phyloP scores from a whole-genome alignment of 1,139 yeast genomes.

The Taphrina pruni region DNA sequence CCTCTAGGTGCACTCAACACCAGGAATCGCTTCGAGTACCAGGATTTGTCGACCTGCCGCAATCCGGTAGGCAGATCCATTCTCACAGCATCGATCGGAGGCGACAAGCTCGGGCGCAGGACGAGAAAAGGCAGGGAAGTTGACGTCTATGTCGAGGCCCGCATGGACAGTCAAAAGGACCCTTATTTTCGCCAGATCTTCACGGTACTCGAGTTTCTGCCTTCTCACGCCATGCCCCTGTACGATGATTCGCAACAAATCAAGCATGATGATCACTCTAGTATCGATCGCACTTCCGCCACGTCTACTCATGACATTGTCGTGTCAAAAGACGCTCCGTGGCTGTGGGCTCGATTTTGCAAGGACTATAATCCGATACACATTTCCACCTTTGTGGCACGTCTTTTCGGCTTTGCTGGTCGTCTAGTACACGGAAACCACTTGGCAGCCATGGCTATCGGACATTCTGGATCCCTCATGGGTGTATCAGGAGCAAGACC shows the following conservation, averaged over 20 bases:
- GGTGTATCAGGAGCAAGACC: neutral
- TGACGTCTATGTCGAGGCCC: conserved; percentile 5
- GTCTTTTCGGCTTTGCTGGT: neutral
- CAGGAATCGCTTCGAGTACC: neutral
- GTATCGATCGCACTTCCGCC: neutral
- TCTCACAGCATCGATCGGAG: neutral
- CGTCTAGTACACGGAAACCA: neutral
- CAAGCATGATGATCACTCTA: neutral
- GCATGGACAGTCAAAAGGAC: neutral
- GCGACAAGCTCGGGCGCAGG: neutral
- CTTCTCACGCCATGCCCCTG: conserved; percentile 6
- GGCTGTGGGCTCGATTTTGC: conserved; percentile 2
- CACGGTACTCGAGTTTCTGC: neutral
- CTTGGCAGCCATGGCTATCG: conserved; percentile 5
- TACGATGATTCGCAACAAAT: neutral
- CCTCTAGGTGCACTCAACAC: conserved; percentile 11
- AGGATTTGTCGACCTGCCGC: neutral
- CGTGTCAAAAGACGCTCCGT: neutral
- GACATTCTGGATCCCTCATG: neutral
- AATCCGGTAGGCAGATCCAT: neutral
- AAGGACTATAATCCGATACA: conserved; percentile 14
- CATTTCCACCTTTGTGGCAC: neutral
- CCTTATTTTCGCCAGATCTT: conserved; percentile 10
- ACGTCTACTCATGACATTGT: neutral
- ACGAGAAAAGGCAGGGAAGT: conserved; percentile 10